A percentile compares a stretch with the other conserved stretches of the same genome.
Evolutionary conservation across 768 basidiomycete species (phyloP).

Genomic region (Podaxis carcinomalis): DNA sequence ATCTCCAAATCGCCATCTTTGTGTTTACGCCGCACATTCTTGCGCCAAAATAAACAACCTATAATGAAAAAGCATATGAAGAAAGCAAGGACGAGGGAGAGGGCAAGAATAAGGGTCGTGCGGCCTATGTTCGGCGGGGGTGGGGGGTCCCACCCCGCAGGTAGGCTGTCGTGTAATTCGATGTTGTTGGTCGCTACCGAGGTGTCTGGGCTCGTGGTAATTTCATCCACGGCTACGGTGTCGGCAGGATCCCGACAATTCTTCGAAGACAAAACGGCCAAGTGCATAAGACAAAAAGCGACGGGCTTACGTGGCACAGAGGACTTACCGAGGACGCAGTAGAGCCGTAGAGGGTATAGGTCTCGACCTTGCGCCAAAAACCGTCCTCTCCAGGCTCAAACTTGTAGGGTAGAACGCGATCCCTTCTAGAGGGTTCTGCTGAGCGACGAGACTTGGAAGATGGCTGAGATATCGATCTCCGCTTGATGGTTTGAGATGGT

Average conservation of each 20-base stretch:
- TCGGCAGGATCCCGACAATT: slow-evolving; percentile 23
- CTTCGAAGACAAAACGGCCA: slow-evolving; percentile 9
- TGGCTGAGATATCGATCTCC: slow-evolving; percentile 12
- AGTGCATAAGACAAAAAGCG: slow-evolving; percentile 1
- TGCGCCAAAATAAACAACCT: slow-evolving; percentile 58
- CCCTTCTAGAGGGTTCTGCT: neutral
- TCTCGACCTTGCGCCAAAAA: slow-evolving; percentile 49
- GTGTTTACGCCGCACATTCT: slow-evolving; percentile 28
- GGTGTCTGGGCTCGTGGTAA: slow-evolving; percentile 16
- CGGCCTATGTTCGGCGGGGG: slow-evolving; percentile 21
- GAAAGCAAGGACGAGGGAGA: slow-evolving; percentile 61
- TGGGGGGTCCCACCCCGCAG: slow-evolving; percentile 47
- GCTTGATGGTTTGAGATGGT: slow-evolving; percentile 8
- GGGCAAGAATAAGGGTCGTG: slow-evolving; percentile 46
- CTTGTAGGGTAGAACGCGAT: slow-evolving; percentile 45
- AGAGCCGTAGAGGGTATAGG: slow-evolving; percentile 70
- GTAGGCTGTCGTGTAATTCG: slow-evolving; percentile 37
- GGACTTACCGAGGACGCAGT: slow-evolving; percentile 52
- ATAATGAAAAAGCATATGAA: slow-evolving; percentile 60
- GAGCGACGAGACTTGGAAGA: slow-evolving; percentile 12
- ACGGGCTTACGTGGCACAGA: neutral
- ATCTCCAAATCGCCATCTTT: slow-evolving; percentile 49
- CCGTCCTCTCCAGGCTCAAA: slow-evolving; percentile 51
- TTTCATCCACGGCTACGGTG: slow-evolving; percentile 20
- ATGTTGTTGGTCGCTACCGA: slow-evolving; percentile 20